Evolutionary conservation across 2,329 filamentous ascomycete genomes (phyloP), one percentile per base, ranked within the genome.

Genomic region (Claviceps digitariae): DNA sequence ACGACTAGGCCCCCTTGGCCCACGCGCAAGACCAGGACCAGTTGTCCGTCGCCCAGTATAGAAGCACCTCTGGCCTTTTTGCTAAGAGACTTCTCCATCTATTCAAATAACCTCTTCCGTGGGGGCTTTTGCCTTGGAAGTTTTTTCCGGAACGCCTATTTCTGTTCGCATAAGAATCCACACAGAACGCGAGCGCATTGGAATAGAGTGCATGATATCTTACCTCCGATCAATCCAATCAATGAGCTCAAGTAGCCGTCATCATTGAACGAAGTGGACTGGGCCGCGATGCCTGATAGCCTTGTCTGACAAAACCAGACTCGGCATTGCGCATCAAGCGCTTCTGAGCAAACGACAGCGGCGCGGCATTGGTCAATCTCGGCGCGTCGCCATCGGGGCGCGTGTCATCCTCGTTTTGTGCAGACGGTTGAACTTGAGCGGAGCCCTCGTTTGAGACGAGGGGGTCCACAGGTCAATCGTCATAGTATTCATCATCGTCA

Each of bases 401-500:
- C 63, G 64, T 65, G 69, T 67, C 67, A 68, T 66, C 67, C 65
- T 64, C 67, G 64, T 66, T 67, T 64, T 66, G 66, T 67, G 66
- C 69, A 62, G 69, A 71, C 69, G 68, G 64, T 67, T 70, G 67
- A 73, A 72, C 78, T 81, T 80, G 85, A 84, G 78, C 76, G 77
- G 76, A 62, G 82, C 85, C 90, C 90, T 95, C 90, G 88, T 83
- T 78, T 70, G 74, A 69, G 72, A 84, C 87, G 87, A 91, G 87
- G 87, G 80, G 78, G 77, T 87, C 82, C 82, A 83, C 81, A 79
- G 84, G 86, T 91, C 87, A 91, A 93, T 94, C 78, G 72, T 81
- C 79, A 75, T 95, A 96, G 77, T 95, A 96, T 73, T 91, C 91
- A 69, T 97, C 91, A 72, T 90, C 86, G 69, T 93, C 87, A 70